Evolutionary conservation across 1,284 basidiomycete genomes (phyloP).

Genomic region (Apiotrichum domesticum): DNA sequence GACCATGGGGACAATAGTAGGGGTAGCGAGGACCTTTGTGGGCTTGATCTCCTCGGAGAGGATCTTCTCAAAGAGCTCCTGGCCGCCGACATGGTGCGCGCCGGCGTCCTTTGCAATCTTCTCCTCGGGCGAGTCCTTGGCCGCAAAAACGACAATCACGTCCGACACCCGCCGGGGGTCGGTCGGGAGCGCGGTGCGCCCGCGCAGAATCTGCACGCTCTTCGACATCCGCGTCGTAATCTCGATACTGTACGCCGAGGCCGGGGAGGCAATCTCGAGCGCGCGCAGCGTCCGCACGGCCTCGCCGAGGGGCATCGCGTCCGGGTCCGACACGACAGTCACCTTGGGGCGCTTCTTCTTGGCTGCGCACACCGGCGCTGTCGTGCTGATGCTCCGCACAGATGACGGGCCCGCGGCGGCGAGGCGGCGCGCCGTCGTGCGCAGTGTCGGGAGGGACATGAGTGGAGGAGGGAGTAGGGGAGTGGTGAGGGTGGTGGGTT

Average conservation of each 20-base stretch:
- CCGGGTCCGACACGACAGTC: conserved; percentile 16
- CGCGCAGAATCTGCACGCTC: conserved; percentile 64
- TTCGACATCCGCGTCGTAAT: conserved; percentile 69
- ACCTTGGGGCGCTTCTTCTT: background rate
- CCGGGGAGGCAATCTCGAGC: conserved; percentile 67
- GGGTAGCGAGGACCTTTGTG: conserved; percentile 60
- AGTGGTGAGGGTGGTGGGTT: too few relatives aligned
- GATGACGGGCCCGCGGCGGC: conserved; percentile 7
- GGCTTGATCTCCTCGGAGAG: conserved; percentile 37
- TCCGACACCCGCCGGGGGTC: conserved; percentile 64
- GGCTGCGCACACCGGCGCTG: background rate
- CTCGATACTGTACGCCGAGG: conserved; percentile 69
- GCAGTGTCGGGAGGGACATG: conserved; percentile 11
- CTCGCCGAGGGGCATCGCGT: conserved; percentile 34
- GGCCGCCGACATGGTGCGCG: conserved; percentile 77
- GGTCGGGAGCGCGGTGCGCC: conserved; percentile 62
- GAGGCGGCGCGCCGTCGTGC: background rate
- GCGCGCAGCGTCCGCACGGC: conserved; percentile 49
- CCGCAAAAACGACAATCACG: conserved; percentile 79
- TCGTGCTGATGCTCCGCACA: background rate
- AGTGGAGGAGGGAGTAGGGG: too few relatives aligned
- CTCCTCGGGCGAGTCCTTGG: conserved; percentile 43
- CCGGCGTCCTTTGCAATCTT: conserved; percentile 72
- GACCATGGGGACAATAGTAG: conserved; percentile 70
- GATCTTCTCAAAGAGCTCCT: conserved; percentile 67